A percentile compares a stretch with the other conserved stretches of the same genome.
Conservation (phyloP, 495 filamentous ascomycete genomes). For the Terfezia boudieri region DNA sequence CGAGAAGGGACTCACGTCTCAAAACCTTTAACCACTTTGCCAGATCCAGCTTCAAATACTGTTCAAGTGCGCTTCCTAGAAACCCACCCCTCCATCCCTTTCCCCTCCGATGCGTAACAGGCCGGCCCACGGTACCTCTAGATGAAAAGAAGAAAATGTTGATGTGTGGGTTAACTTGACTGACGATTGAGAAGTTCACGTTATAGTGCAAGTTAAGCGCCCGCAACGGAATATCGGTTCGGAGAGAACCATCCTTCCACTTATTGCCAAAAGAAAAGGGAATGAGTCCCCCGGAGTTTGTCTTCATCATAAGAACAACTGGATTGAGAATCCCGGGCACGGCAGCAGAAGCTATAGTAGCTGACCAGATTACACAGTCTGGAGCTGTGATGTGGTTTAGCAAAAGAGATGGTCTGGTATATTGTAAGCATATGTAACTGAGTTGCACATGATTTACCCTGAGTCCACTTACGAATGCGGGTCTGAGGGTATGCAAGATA, state of each 20-base stretch:
- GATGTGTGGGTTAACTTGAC: constrained; percentile 91
- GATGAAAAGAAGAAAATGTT: constrained; percentile 97
- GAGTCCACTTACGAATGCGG: constrained; percentile 46
- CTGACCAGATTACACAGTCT: constrained; percentile 95
- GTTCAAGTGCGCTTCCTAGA: constrained; percentile 72
- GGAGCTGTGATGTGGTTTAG: constrained; percentile 86
- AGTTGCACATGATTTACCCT: constrained; percentile 24
- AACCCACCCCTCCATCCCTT: constrained; percentile 93
- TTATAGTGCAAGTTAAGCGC: constrained; percentile 90
- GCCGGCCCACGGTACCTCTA: constrained; percentile 69
- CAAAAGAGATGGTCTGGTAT: constrained; percentile 27
- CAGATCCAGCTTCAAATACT: constrained; percentile 84
- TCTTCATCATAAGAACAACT: constrained; percentile 93
- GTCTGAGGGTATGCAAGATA: constrained; percentile 90
- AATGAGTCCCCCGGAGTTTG: constrained; percentile 41
- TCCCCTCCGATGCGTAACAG: constrained; percentile 81
- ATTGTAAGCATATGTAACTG: constrained; percentile 15
- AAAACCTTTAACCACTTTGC: constrained; percentile 93
- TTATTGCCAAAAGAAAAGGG: constrained; percentile 91
- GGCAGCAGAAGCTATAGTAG: constrained; percentile 82
- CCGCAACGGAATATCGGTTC: constrained; percentile 89
- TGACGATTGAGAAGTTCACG: constrained; percentile 90
- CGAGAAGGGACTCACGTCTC: constrained; percentile 23
- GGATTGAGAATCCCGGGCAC: constrained; percentile 93
- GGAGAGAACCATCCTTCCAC: constrained; percentile 89